Conservation (phyloP, 2,329 filamentous ascomycete species). For the Cytospora piceae region DNA sequence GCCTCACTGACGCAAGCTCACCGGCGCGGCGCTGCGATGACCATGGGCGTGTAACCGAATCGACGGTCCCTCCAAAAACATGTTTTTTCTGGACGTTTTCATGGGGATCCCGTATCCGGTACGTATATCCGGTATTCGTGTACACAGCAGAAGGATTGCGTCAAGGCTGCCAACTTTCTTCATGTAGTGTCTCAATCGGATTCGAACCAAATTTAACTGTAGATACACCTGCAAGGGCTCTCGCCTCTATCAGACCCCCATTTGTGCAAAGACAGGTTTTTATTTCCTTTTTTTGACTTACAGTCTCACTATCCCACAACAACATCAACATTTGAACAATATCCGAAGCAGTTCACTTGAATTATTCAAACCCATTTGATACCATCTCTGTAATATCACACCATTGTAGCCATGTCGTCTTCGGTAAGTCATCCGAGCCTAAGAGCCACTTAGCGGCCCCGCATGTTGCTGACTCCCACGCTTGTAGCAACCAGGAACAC, state of each 20-base stretch:
- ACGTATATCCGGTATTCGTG: background rate
- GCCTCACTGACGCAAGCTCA: conserved; percentile 27
- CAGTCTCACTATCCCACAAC: background rate
- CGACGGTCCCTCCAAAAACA: conserved; percentile 17
- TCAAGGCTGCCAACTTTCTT: conserved; percentile 31
- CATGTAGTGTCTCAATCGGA: conserved; percentile 18
- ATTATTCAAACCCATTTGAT: background rate
- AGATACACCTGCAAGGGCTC: conserved; percentile 26
- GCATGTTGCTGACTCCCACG: conserved; percentile 12
- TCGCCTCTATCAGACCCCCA: conserved; percentile 4
- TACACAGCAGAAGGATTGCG: conserved; percentile 24
- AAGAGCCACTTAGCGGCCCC: no score
- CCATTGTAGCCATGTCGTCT: conserved; percentile 27
- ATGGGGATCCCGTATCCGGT: background rate
- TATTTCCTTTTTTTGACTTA: conserved; percentile 16
- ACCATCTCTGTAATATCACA: background rate
- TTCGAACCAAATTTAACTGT: conserved; percentile 24
- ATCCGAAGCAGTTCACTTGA: conserved; percentile 16
- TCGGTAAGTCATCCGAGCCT: conserved; percentile 18
- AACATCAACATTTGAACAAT: background rate
- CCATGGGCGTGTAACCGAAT: conserved; percentile 18
- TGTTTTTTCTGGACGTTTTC: conserved; percentile 17
- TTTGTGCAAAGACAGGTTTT: conserved; percentile 15
- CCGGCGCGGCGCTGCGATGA: conserved; percentile 1
- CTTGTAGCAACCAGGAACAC: conserved; percentile 27